Base-by-base conservation (phyloP, 331 rosid genomes). In the Rosa hybrid region DNA sequence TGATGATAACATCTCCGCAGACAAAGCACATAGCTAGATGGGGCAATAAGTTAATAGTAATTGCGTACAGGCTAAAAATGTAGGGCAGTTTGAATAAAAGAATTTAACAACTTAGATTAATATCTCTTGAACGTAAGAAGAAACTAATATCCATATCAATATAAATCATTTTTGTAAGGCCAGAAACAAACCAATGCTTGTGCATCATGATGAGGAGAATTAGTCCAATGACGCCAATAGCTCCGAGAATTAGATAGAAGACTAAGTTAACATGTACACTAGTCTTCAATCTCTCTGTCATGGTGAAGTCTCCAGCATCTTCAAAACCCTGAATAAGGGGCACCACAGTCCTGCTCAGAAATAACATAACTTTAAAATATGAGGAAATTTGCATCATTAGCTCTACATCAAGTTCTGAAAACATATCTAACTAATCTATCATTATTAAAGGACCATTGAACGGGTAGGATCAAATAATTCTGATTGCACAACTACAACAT, bases 301-400 rank as follows among this genome's bases (percentile, higher is more conserved):
- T 76, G 20, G 98, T 91, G 83, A 95, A 95, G 89, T 95, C 99
- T 53, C 98, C 98, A 72, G 98, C 97, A 72, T 95, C 99, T 91
- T 95, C 99, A 89, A 88, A 95, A 85, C 99, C 99, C 92, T 95
- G 98, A 90, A 95, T 93, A 89, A 95, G 99, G 82, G 99, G 99
- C 86, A 91, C 98, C 88, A 91, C 91, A 85, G 90, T 91, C 99
- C 99, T 95, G 94, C 79, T 90, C 81, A 88, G 85, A 85, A 84
- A 87, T 77, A 81, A 76, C 76, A 88, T 80, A 79, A 83, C 74
- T 80, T 70, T 48, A 77, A 79, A 42, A 56, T 57, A 84, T 84
- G 83, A 90, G 92, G 81, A 92, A 60, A 80, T 68, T 71, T 68
- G n/a, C 81, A 80, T 39, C 67, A 68, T 39, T 45, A 71, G 83